Base-by-base conservation (phyloP, 1,139 yeast species). In the Hemisphaericaspora xylofermentans region DNA sequence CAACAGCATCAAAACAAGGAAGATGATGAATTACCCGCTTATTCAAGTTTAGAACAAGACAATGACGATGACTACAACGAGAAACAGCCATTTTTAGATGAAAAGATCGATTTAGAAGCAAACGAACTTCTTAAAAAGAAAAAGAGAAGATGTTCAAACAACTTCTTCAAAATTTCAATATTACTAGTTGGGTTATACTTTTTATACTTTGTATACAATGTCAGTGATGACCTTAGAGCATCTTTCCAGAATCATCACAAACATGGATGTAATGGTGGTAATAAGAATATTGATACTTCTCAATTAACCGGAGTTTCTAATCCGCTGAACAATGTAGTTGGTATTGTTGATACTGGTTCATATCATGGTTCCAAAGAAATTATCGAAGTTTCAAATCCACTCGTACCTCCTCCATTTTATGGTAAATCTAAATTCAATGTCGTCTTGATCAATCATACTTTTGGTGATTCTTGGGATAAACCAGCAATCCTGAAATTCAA, bases 391-490 rank as follows among this genome's bases (percentile, higher is more conserved):
- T 43, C 60, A 1, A 61, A 58, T 45, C 74, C 75, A 0, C 48
- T 53, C 38, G 52, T 60, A 5, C 63, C 65, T 7, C 50, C 51
- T 32, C 51, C 58, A 4, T 43, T 52, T 9, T 68, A 59, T 46
- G 74, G 73, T 0, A 40, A 53, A 3, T 58, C 70, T 0, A 59
- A 70, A 4, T 50, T 52, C 40, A 48, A 62, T 1, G 36, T 51
- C 1, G 44, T 51, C 12, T 52, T 71, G 38, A 43, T 71, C 25
- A 55, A 65, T 42, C 68, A 69, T 44, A 53, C 58, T 4, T 71
- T 71, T 51, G 74, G 64, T 2, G 45, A 63, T 39, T 61, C 71
- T 6, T 70, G 67, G 60, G 72, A 71, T 3, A 35, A 48, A 5
- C 76, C 76, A 2, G 60, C 56, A 17, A 47, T 57, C 17, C 53